Base-by-base conservation (phyloP, 73 alveolate genomes). In the Uronychia setigera region DNA sequence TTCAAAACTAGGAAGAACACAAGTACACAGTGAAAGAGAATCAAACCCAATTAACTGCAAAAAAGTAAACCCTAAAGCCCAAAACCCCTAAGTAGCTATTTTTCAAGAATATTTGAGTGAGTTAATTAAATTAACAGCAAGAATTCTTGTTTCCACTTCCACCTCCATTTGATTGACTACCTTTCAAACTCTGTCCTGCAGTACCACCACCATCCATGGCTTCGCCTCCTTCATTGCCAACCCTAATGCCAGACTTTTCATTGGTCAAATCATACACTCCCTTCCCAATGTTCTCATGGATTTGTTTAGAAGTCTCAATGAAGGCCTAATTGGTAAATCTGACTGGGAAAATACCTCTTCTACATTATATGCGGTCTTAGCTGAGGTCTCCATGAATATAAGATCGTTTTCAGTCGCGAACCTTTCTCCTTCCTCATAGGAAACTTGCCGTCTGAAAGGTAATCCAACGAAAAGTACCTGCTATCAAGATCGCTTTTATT, bases 401-500 rank as follows among this genome's bases (percentile, higher is more conserved):
- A 96, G 93, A 11, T 96, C 97, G 81, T 96, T 96, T 81, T 94
- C 95, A 91, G 82, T 88, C 74, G 96, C 96, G 80, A 81, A 94
- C 58, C 91, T 74, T 59, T 96, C 96, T 26, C 98, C 99, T 81
- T 96, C 98, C 81, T 96, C 98, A 31, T 82, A 76, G 32, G 98
- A 91, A 78, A 96, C 97, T 88, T 96, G 82, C 82, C 98, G 58
- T 88, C 91, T 46, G 67, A 46, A 19, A 19, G 5, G 5, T 46
- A 46, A 19, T 19, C n/a, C 67, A 5, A 5, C 19, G n/a, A n/a
- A n/a, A n/a, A 5, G n/a, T 46, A 46, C 67, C 67, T 88, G 32
- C 94, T 85, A 84, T 95, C 98, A 30, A 95, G 84, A 81, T 97
- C 99, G 32, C 93, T 80, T 81, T 97, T 97, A 79, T 97, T 97